Conservation (phyloP, 129 eudicot genomes). For the Logfia minima region DNA sequence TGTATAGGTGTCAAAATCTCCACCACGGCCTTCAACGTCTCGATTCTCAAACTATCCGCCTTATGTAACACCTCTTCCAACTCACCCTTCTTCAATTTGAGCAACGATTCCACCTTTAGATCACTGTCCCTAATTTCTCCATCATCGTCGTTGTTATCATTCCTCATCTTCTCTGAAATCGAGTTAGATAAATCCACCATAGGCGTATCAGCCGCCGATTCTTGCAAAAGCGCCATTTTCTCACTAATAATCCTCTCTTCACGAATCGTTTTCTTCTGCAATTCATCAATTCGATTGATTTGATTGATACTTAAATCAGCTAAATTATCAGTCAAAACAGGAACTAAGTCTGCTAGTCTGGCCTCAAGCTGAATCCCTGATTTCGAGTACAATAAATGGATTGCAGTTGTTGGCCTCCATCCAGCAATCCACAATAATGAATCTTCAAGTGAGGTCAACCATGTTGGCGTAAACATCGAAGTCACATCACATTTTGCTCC, state of each 20-base stretch:
- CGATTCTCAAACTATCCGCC: conserved; percentile 41
- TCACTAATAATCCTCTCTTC: conserved; percentile 31
- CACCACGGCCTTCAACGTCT: conserved; percentile 34
- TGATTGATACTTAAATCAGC: conserved; percentile 34
- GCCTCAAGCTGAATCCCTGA: conserved; percentile 32
- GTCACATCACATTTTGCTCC: conserved; percentile 35
- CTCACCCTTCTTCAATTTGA: conserved; percentile 18
- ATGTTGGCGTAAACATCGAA: conserved; percentile 23
- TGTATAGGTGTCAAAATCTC: conserved; percentile 42
- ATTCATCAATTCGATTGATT: conserved; percentile 22
- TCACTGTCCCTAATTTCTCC: background rate
- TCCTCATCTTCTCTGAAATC: conserved; percentile 18
- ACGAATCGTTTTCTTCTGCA: conserved; percentile 33
- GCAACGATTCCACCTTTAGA: conserved; percentile 10
- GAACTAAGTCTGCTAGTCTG: background rate
- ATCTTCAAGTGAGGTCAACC: conserved; percentile 32
- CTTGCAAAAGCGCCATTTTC: conserved; percentile 42
- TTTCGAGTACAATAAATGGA: conserved; percentile 36
- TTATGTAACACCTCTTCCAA: conserved; percentile 25
- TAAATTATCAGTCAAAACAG: conserved; percentile 5
- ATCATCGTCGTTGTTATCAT: background rate
- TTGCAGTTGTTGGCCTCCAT: conserved; percentile 34
- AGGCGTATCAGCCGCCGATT: conserved; percentile 36
- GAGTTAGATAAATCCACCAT: conserved; percentile 30
- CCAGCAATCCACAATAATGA: conserved; percentile 34